Conservation (phyloP, 257 asterid species). For the Solanum rostratum region DNA sequence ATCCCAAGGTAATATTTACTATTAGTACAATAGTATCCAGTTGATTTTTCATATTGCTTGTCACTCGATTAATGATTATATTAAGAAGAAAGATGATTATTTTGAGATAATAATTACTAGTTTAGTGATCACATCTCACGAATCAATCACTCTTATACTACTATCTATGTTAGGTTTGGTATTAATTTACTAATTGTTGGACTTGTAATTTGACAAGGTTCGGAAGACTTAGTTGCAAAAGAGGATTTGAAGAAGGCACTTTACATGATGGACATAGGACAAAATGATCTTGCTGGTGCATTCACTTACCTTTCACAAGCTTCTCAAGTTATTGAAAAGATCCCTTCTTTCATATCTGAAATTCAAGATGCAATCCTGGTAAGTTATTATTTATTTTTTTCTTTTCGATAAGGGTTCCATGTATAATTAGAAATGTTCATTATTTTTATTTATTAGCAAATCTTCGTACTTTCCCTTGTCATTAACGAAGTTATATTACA, state of each 20-base stretch:
- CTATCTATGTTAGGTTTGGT: no score
- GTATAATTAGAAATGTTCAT: no score
- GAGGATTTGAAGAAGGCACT: conserved; percentile 25
- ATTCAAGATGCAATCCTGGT: conserved; percentile 34
- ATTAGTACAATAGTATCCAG: not conserved
- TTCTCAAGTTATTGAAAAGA: conserved; percentile 15
- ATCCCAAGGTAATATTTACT: conserved; percentile 10
- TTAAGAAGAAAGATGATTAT: not conserved
- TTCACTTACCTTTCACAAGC: conserved; percentile 12
- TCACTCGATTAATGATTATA: no score
- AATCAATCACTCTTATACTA: no score
- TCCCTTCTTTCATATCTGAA: conserved; percentile 41
- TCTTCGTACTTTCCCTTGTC: no score
- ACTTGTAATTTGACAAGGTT: conserved; percentile 7
- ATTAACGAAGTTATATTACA: no score
- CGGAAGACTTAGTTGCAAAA: not conserved
- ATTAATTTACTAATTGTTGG: not conserved
- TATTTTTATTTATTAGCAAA: not conserved
- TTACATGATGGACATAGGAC: conserved; percentile 43
- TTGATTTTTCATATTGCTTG: not conserved
- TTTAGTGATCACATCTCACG: no score
- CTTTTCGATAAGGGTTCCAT: no score
- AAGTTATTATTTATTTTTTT: not conserved
- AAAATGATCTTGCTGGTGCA: conserved; percentile 29
- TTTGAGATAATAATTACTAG: not conserved